Evolutionary conservation across 2,329 filamentous ascomycete genomes (phyloP), one percentile per base, ranked within the genome.

Genomic region (Beauveria varroae): DNA sequence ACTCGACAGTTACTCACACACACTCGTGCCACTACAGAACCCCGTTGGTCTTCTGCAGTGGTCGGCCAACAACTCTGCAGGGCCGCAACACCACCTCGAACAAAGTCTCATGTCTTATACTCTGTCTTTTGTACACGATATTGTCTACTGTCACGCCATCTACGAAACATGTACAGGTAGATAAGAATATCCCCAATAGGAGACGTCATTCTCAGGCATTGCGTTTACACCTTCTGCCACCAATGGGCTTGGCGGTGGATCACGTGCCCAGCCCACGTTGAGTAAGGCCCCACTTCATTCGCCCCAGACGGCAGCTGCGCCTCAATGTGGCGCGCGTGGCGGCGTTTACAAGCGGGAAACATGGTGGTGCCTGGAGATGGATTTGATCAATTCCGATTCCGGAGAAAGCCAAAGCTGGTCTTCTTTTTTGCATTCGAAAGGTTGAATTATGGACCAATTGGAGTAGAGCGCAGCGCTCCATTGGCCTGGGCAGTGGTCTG

Each of bases 211-310:
- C 24, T n/a, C 41, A 51, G 34, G 8, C 46, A 24, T 30, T 47
- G n/a, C 5, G n/a, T 44, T 49, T 37, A n/a, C 14, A 30, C 34
- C 18, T 30, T 47, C 34, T 43, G n/a, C 18, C 6, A 34, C n/a
- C 43, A 57, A 40, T 24, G 4, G 26, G 46, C 60, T 61, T 61
- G 60, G 60, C 52, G 18, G 60, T 47, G 60, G 47, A 28, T 61
- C 60, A 61, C 60, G 60, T 61, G 60, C 53, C 1, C 44, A 34
- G 20, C 26, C n/a, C 14, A 16, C 51, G 28, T 50, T 58, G 20
- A 34, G 34, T 18, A 9, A 10, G 9, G 30, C 8, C 22, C 55
- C 56, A 50, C 34, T 41, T 43, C 20, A 50, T 40, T 24, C 18
- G 46, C 44, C 43, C 55, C 55, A 40, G 16, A 10, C 20, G 2